Base-by-base conservation (phyloP, 2,329 filamentous ascomycete genomes). In the Paecilomyces sp. region DNA sequence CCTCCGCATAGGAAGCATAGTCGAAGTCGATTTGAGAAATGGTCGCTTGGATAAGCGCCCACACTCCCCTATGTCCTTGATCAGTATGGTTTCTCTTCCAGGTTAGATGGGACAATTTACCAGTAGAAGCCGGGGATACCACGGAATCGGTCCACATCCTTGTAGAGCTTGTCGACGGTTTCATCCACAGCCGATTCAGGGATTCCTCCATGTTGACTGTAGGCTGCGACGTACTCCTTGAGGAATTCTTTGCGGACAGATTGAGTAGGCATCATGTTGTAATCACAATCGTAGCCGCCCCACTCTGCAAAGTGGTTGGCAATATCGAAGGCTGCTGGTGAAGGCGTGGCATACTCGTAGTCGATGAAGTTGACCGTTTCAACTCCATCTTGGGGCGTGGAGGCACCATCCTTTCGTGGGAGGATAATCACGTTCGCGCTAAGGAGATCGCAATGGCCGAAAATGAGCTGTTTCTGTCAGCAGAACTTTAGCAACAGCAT, bases 301-400 rank as follows among this genome's bases (percentile, higher is more conserved):
- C 94, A 99, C 78, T 99, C 94, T 55, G 94, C 92, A 72, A 99
- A 96, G 80, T 99, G 94, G 78, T 99, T 99, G 56, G 93, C 89
- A 67, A 99, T 87, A 74, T 99, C 94, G 76, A 99, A 99, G 1
- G 93, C 92, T 3, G 92, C 92, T 1, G 93, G 93, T 0, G 92
- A 93, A 2, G 94, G 92, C 3, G 91, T 94, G 13, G 92, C 92
- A 76, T 99, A 99, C 76, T 99, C 94, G 79, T 97, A 99, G 77
- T 99, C 94, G 74, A 99, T 99, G 77, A 99, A 97, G 70, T 85
- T 85, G 58, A 93, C 88, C 2, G 77, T 81, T 55, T 83, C 79
- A 25, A 80, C 72, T 34, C 74, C 73, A 31, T 76, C 70, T 13
- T 73, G 71, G 2, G 63, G 22, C 1, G 58, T 41, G 65, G 68